Conservation (phyloP, 768 basidiomycete species). For the Lentinula sp. region DNA sequence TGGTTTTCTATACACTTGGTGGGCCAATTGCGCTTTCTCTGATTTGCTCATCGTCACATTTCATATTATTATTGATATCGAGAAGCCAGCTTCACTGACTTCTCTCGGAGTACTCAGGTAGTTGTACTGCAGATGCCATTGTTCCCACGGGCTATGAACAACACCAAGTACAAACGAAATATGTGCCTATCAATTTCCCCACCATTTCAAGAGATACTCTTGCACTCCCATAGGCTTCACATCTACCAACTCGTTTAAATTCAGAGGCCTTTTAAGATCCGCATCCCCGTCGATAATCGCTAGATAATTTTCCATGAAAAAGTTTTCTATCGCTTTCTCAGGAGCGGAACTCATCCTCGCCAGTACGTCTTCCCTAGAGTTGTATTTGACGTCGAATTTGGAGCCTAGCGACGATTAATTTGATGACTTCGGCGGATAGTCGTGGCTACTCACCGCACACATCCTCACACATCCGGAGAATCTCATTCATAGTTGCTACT, state of each 20-base stretch:
- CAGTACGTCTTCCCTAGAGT: background rate
- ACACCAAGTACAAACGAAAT: background rate
- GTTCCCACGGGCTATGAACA: no score
- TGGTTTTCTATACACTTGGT: no score
- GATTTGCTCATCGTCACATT: no score
- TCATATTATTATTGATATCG: no score
- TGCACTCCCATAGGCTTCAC: slow-evolving; percentile 1
- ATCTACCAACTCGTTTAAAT: slow-evolving; percentile 1
- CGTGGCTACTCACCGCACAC: background rate
- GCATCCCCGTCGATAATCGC: background rate
- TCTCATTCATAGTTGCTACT: background rate
- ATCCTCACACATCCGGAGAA: background rate
- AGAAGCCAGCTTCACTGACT: no score
- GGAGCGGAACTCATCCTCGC: background rate
- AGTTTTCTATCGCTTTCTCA: background rate
- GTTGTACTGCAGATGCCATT: no score
- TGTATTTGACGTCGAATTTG: background rate
- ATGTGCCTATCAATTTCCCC: background rate
- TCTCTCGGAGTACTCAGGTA: no score
- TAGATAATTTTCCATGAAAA: background rate
- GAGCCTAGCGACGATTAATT: background rate
- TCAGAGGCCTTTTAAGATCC: background rate
- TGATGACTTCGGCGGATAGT: background rate
- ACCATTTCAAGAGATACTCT: background rate
- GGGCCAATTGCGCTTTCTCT: no score